Conservation (phyloP, 2,329 filamentous ascomycete species). For the Coleophoma crateriformis region DNA sequence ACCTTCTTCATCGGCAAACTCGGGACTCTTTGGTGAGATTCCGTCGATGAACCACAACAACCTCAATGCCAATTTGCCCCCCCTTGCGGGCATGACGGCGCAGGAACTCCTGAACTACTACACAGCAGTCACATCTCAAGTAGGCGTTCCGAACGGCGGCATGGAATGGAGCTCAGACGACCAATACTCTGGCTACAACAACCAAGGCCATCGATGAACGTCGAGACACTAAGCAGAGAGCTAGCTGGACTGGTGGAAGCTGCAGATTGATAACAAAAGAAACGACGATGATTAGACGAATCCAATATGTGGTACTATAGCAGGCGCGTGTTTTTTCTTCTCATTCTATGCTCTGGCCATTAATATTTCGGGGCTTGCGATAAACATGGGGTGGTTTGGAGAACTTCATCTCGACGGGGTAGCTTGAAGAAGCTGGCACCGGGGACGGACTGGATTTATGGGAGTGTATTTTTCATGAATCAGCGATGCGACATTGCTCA, state of each 20-base stretch:
- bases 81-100: conserved; percentile 14
- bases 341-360: conserved; percentile 2
- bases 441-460: too few species aligned
- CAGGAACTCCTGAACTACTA: conserved; percentile 23
- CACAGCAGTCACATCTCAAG: conserved; percentile 17
- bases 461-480: too few species aligned
- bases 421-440: background rate
- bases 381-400: conserved; percentile 1
- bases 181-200: conserved; percentile 16
- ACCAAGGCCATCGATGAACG: conserved; percentile 4
- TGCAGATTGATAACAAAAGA: conserved; percentile 4
- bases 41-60: conserved; percentile 10
- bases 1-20: conserved; percentile 16
- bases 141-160: conserved; percentile 2
- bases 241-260: conserved; percentile 16
- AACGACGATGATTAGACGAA: conserved; percentile 3
- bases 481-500: too few species aligned
- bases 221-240: background rate
- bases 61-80: conserved; percentile 4
- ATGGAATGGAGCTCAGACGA: conserved; percentile 22
- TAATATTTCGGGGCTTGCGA: conserved; percentile 3
- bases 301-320: conserved; percentile 18
- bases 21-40: conserved; percentile 23
- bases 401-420: conserved; percentile 18
- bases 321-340: conserved; percentile 12